Conservation (phyloP, 2,329 filamentous ascomycete genomes). For the Endocalyx cinctus region DNA sequence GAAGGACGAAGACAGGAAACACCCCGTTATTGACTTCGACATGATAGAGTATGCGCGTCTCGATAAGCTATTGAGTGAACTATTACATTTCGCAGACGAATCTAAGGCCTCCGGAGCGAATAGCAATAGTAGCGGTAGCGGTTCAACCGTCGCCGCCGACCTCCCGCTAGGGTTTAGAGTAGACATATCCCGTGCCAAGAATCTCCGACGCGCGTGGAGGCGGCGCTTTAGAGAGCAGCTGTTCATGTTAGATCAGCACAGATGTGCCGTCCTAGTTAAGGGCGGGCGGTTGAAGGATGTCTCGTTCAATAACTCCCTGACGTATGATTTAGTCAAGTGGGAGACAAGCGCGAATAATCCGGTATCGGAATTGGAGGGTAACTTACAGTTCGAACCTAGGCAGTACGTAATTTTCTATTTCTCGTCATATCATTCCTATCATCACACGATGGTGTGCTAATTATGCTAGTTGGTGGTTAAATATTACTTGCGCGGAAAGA, state of each 20-base stretch:
- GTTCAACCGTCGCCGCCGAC: conserved; percentile 22
- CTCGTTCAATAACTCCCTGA: conserved; percentile 29
- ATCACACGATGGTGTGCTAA: too few species aligned
- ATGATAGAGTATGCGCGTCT: conserved; percentile 32
- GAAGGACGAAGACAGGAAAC: conserved; percentile 31
- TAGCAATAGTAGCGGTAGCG: too few species aligned
- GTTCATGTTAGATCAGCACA: conserved; percentile 40
- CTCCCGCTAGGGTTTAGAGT: conserved; percentile 26
- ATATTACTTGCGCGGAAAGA: conserved; percentile 49
- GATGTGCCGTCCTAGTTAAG: conserved; percentile 31
- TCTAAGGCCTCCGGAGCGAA: conserved; percentile 25
- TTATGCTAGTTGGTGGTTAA: conserved; percentile 51
- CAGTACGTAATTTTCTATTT: too few species aligned
- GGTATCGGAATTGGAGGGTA: conserved; percentile 36
- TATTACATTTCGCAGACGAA: conserved; percentile 35
- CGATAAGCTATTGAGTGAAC: conserved; percentile 37
- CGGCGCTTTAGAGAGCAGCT: conserved; percentile 40
- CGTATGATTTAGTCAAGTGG: conserved; percentile 31
- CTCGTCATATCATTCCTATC: too few species aligned
- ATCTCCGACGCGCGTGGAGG: conserved; percentile 39
- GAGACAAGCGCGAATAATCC: conserved; percentile 27
- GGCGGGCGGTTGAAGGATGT: conserved; percentile 38
- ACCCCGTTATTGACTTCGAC: conserved; percentile 32
- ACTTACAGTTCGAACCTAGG: conserved; percentile 41
- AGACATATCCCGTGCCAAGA: conserved; percentile 32